Evolutionary conservation across 257 asterid species (phyloP).

Genomic region (Nicotiana sylvestris): DNA sequence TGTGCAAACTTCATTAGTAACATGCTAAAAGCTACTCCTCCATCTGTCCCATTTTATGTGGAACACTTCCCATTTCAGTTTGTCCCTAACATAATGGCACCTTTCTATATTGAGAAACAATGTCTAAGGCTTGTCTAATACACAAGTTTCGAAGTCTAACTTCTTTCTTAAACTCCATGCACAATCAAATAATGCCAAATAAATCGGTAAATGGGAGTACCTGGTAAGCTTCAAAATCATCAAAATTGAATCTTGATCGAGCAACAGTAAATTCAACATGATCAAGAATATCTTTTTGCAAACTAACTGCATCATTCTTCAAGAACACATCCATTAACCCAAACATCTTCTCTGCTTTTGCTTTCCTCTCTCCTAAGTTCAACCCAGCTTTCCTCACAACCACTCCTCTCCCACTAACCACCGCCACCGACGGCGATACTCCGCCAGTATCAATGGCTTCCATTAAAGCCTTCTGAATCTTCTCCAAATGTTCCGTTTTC

Average conservation of each 20-base stretch:
- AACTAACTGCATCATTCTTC: slow-evolving; percentile 39
- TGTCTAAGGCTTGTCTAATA: too few species aligned
- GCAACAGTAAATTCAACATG: slow-evolving; percentile 52
- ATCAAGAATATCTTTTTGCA: slow-evolving; percentile 45
- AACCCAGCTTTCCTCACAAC: slow-evolving; percentile 36
- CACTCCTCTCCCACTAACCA: slow-evolving; percentile 42
- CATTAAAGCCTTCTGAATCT: slow-evolving; percentile 32
- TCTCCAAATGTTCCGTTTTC: slow-evolving; percentile 26
- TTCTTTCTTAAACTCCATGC: too few species aligned
- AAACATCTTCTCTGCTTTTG: slow-evolving; percentile 39
- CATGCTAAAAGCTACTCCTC: not conserved
- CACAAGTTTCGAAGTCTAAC: too few species aligned
- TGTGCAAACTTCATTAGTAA: not conserved
- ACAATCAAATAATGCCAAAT: too few species aligned
- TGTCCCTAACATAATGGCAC: too few species aligned
- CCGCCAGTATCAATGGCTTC: slow-evolving; percentile 30
- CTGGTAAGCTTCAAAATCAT: slow-evolving; percentile 56
- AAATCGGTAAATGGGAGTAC: slow-evolving; percentile 3
- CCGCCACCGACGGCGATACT: slow-evolving; percentile 10
- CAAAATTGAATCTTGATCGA: slow-evolving; percentile 49
- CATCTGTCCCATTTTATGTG: too few species aligned
- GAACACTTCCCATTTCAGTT: too few species aligned
- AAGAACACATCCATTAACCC: slow-evolving; percentile 39
- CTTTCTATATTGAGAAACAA: too few species aligned
- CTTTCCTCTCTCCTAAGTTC: slow-evolving; percentile 31